Base-by-base conservation (phyloP, 441 rosid genomes). In the Populus hybrid region DNA sequence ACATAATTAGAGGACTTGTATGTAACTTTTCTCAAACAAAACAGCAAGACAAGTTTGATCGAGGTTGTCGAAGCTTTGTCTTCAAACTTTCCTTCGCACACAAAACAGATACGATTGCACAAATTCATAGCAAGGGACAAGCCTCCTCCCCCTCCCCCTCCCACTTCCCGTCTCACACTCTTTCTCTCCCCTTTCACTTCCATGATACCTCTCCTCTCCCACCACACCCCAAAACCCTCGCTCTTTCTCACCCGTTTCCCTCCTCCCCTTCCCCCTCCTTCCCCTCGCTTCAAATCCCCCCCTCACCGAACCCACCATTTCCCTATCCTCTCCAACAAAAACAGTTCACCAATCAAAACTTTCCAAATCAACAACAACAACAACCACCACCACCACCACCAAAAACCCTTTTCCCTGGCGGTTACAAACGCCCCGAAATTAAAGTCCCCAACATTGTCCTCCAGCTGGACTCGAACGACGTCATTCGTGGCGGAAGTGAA, bases 401-500 rank as follows among this genome's bases (percentile, higher is more conserved):
- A 1, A 83, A 93, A 67, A 95, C 97, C 59, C 83, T 91, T n/a
- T 95, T 86, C 78, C 98, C 98, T 10, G 98, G 99, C 61, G 98
- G 99, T 16, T 92, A 83, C 87, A 94, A 91, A 87, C 94, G 97
- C 10, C 93, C 97, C 14, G 97, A 92, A 82, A 83, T 94, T 74
- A 80, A 89, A 64, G 91, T 92, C 72, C 97, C 99, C 21, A 86
- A 81, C 84, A 70, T 95, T 8, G 88, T 91, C 35, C 97, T 90
- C 83, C 89, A 83, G 28, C 73, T 95, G 74, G 81, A 87, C 71
- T 86, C 94, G 1, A 91, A 86, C 14, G 95, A 95, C 72, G 86
- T 92, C 23, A 57, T 88, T 77, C 69, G 77, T 53, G 38, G 81
- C 50, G 85, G 38, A 36, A 18, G 23, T 3, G 85, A 82, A 72